Base-by-base conservation (phyloP, 345 rosid species). In the Reutealis trisperma region DNA sequence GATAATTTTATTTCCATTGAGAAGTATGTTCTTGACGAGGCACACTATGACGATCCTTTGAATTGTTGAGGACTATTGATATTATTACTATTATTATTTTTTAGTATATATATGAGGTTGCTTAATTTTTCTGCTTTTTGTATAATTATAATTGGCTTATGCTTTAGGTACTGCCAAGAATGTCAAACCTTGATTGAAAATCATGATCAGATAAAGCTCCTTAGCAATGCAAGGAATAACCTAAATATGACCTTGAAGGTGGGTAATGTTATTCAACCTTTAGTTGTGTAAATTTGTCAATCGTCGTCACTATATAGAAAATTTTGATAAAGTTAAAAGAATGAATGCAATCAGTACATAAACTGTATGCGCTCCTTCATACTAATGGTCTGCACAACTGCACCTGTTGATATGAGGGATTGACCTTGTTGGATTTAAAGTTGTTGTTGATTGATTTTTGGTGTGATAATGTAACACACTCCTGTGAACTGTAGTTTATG, bases 121-220 rank as follows among this genome's bases (percentile, higher is more conserved):
- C 15, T 60, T 37, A 37, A 5, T 37, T 37, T 37, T 24, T 13
- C 24, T 57, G 18, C 6, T 8, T 52, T 64, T 66, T 34, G n/a
- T 75, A 22, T 75, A 34, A 51, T 60, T 47, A 30, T 49, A 9
- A 62, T 24, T 80, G 27, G 58, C 25, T 83, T 74, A 45, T 85
- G 62, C 41, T 54, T 78, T 87, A 96, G 99, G 84, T 87, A 90
- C 64, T 96, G 99, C 69, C 94, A 87, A 77, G 99, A 96, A 81
- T 96, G 99, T 75, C 99, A 96, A 85, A 96, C 82, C 58, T 92
- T 96, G 85, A 96, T 96, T 79, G 97, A 96, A 63, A 96, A 96
- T 82, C 99, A 96, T 74, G 98, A 96, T 83, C 98, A 96, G 82
- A 96, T 96, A 79, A 93, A 96, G 92, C 91, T 96, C 70, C 90